phyloP scores from a whole-genome alignment of 2,329 filamentous ascomycete species.

The Phoma sp. region DNA sequence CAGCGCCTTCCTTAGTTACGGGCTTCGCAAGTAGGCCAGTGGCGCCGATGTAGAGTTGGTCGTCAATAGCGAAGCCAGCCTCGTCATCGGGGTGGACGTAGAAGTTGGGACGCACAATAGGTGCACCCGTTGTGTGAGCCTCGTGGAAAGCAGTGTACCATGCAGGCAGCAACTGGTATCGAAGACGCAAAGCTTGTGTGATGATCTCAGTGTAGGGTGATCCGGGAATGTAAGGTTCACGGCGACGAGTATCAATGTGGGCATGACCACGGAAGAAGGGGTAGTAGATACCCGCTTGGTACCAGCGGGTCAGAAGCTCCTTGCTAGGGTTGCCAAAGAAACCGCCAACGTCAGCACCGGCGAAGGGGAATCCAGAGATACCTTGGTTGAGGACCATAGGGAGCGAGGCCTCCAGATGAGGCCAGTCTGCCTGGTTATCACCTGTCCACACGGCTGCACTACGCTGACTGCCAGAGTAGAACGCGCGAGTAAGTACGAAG shows the following conservation, averaged over 20 bases:
- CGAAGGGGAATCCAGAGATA: slow-evolving; percentile 90
- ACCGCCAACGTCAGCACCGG: slow-evolving; percentile 93
- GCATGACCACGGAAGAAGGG: slow-evolving; percentile 98
- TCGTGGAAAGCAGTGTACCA: slow-evolving; percentile 99
- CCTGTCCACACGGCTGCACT: slow-evolving; percentile 98
- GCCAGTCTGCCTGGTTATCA: slow-evolving; percentile 94
- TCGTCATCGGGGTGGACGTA: slow-evolving; percentile 90
- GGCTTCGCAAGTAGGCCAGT: slow-evolving; percentile 94
- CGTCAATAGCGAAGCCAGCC: slow-evolving; percentile 83
- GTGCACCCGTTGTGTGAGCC: slow-evolving; percentile 79
- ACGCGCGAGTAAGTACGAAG: slow-evolving; percentile 91
- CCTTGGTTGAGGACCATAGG: slow-evolving; percentile 95
- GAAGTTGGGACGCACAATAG: slow-evolving; percentile 90
- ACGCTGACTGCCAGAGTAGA: slow-evolving; percentile 89
- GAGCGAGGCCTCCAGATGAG: slow-evolving; percentile 83
- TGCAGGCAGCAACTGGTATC: slow-evolving; percentile 86
- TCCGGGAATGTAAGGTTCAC: slow-evolving; percentile 87
- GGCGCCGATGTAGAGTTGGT: slow-evolving; percentile 88
- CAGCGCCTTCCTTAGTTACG: slow-evolving; percentile 76
- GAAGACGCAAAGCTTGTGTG: slow-evolving; percentile 82
- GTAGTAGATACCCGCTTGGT: slow-evolving; percentile 95
- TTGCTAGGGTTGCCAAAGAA: slow-evolving; percentile 98
- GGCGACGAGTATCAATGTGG: slow-evolving; percentile 92
- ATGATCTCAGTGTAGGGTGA: slow-evolving; percentile 87
- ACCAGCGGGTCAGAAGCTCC: slow-evolving; percentile 92